These are phyloP conservation scores for Coniella vitis DNA, from an alignment of 2,329 filamentous ascomycete species.

Conservation along the genomic window DNA sequence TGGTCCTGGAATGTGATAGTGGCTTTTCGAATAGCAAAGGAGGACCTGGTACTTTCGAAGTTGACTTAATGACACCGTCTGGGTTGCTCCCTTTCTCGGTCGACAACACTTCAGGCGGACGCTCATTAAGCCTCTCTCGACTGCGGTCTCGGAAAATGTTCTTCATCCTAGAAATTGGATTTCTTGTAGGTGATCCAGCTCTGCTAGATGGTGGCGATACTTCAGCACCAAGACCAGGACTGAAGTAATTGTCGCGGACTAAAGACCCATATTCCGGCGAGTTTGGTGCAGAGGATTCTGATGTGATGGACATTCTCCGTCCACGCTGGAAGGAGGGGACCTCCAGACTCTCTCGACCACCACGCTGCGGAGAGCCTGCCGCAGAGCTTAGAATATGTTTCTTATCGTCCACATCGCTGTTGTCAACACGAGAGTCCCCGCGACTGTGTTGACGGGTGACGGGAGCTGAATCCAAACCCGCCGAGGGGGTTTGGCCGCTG, in stretches of 20 bases:
- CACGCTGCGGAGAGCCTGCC: constrained; percentile 25
- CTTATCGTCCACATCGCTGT: constrained; percentile 34
- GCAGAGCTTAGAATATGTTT: constrained; percentile 4
- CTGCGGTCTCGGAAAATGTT: constrained; percentile 49
- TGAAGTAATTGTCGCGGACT: constrained; percentile 39
- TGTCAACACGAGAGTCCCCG: constrained; percentile 31
- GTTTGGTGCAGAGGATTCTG: constrained; percentile 39
- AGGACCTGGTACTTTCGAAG: constrained; percentile 5
- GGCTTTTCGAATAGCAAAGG: constrained; percentile 20
- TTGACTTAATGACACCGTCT: background rate
- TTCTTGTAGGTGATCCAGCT: constrained; percentile 53
- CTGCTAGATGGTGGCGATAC: constrained; percentile 58
- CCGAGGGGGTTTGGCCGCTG: constrained; percentile 26
- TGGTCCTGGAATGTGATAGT: constrained; percentile 22
- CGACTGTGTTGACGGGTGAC: constrained; percentile 28
- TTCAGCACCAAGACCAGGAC: constrained; percentile 55
- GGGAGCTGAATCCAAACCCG: constrained; percentile 20
- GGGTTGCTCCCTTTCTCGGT: constrained; percentile 27
- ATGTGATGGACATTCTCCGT: constrained; percentile 34
- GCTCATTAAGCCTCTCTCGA: constrained; percentile 34
- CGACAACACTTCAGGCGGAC: constrained; percentile 18
- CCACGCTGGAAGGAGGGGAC: constrained; percentile 31
- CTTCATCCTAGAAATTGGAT: constrained; percentile 49
- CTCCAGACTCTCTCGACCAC: constrained; percentile 41
- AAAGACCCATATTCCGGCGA: constrained; percentile 45